Evolutionary conservation across 495 filamentous ascomycete genomes (phyloP).

Genomic region (Daldinia loculata): DNA sequence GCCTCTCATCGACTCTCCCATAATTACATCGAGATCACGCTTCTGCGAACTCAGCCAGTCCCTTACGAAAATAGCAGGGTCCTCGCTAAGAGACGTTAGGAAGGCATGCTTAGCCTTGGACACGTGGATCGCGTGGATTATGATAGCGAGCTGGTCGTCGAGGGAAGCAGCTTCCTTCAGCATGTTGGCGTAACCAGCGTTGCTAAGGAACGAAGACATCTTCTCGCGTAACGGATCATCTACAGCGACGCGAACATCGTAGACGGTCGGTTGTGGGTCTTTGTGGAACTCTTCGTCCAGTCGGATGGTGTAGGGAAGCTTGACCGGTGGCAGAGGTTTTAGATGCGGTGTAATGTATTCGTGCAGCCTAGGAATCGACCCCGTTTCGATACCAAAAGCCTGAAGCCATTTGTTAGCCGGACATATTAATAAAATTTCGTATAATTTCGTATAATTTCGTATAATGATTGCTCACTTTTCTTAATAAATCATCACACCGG

Average conservation of each 20-base stretch:
- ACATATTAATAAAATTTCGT: not conserved
- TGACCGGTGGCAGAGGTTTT: constrained; percentile 79
- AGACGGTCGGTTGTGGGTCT: constrained; percentile 73
- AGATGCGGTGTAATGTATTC: constrained; percentile 79
- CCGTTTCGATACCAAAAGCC: constrained; percentile 79
- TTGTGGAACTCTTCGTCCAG: constrained; percentile 85
- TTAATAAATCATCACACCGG: constrained; percentile 83
- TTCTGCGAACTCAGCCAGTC: constrained; percentile 89
- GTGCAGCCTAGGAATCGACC: constrained; percentile 89
- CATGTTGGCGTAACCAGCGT: constrained; percentile 64
- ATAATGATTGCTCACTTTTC: constrained; percentile 64
- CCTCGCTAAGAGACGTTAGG: constrained; percentile 74
- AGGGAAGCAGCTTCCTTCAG: constrained; percentile 75
- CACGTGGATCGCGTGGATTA: constrained; percentile 78
- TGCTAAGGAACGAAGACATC: constrained; percentile 67
- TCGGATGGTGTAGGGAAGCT: constrained; percentile 91
- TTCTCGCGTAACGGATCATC: constrained; percentile 80
- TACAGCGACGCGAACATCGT: constrained; percentile 86
- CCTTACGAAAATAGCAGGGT: constrained; percentile 82
- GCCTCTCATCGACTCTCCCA: constrained; percentile 79
- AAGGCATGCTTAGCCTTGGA: constrained; percentile 88
- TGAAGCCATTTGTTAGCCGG: constrained; percentile 49
- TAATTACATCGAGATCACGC: constrained; percentile 86
- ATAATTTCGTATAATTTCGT: not conserved
- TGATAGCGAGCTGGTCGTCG: constrained; percentile 83